These are phyloP conservation scores for Glycine soja DNA, from an alignment of 306 rosid species.

Conservation along the genomic window DNA sequence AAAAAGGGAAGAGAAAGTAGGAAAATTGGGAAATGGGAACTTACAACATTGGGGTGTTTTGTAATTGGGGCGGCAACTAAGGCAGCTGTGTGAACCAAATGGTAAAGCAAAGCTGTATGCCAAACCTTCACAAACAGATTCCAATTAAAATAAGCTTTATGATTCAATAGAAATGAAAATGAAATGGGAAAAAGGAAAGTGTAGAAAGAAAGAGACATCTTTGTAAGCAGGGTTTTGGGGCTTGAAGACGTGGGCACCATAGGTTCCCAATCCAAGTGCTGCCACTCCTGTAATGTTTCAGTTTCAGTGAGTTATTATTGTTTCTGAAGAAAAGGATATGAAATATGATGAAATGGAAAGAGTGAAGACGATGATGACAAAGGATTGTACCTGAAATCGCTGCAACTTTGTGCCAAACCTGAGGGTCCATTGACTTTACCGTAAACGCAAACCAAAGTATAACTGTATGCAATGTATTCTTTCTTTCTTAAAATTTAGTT, in stretches of 20 bases:
- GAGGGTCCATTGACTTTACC: constrained; percentile 60
- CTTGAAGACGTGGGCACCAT: constrained; percentile 88
- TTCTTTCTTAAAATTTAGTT: not conserved
- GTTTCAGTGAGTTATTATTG: constrained; percentile 39
- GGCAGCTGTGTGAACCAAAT: constrained; percentile 92
- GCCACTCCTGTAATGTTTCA: constrained; percentile 62
- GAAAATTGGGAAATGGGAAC: constrained; percentile 44
- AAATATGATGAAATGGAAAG: not conserved
- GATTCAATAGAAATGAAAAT: constrained; percentile 35
- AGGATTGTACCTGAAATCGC: constrained; percentile 73
- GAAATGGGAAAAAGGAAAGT: not conserved
- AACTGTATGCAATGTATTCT: not conserved
- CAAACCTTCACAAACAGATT: constrained; percentile 68
- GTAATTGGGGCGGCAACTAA: constrained; percentile 82
- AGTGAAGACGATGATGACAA: not conserved
- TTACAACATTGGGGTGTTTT: constrained; percentile 76
- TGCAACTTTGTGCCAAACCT: constrained; percentile 89
- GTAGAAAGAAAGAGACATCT: constrained; percentile 55
- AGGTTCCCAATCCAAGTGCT: constrained; percentile 90
- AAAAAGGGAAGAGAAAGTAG: not conserved
- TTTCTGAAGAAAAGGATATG: constrained; percentile 4
- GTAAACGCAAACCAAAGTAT: not conserved
- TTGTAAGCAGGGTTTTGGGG: constrained; percentile 81
- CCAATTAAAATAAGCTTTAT: constrained; percentile 1
- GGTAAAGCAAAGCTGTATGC: constrained; percentile 95